Percentiles rank a stretch among this genome's conserved stretches.
These are phyloP conservation scores for Lophiostoma macrostomum DNA, from an alignment of 495 filamentous ascomycete species.

Conservation along the genomic window DNA sequence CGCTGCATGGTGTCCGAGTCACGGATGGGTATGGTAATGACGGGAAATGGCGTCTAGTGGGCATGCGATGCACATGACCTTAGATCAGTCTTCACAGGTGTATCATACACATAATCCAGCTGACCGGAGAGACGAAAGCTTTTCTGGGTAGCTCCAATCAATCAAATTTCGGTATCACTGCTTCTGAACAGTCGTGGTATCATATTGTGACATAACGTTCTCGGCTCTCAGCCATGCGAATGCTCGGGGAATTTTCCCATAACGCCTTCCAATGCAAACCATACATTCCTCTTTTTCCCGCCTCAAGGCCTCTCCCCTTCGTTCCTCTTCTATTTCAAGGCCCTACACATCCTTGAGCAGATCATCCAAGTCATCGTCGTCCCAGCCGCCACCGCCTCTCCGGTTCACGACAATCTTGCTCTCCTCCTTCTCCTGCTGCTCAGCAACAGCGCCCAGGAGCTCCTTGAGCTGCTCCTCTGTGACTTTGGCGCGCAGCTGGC, in stretches of 20 bases:
- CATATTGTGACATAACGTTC: too few relatives aligned
- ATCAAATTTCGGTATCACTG: too few relatives aligned
- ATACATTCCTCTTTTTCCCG: too few relatives aligned
- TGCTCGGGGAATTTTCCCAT: neutral
- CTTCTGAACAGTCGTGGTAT: neutral
- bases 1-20: neutral
- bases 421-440: conserved; percentile 61
- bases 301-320: too few relatives aligned
- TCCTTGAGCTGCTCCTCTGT: conserved; percentile 93
- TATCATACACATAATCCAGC: too few relatives aligned
- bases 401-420: conserved; percentile 81
- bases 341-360: conserved; percentile 38
- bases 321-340: too few relatives aligned
- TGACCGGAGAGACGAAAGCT: too few relatives aligned
- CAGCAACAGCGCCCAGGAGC: conserved; percentile 72
- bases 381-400: conserved; percentile 81
- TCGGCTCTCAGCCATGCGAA: neutral
- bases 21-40: neutral
- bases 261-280: neutral
- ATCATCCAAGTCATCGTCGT: conserved; percentile 79
- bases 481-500: conserved; percentile 82
- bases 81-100: too few relatives aligned
- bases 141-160: too few relatives aligned
- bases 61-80: too few relatives aligned
- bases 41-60: too few relatives aligned